Base-by-base conservation (phyloP, 2,329 filamentous ascomycete genomes). In the Ambrosiella cleistominuta region DNA sequence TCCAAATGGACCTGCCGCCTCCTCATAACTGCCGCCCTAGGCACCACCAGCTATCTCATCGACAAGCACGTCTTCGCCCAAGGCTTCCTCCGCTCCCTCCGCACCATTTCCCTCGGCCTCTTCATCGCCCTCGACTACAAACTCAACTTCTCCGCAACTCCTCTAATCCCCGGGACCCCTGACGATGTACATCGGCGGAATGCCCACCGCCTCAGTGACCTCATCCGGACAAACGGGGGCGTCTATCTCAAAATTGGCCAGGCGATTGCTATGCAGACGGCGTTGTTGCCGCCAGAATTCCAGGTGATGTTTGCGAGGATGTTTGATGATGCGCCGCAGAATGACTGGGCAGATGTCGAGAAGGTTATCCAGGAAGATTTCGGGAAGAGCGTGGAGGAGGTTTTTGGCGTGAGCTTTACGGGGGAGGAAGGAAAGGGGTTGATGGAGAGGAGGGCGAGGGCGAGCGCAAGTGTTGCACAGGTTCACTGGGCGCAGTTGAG, bases 251-350 rank as follows among this genome's bases (percentile, higher is more conserved):
- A 98, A 76, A 96, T 98, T 60, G 93, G 93, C 0, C 93, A 98
- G 74, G 93, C 93, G 3, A 91, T 98, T 64, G 93, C 91, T 12
- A 97, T 97, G 93, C 93, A 98, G 75, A 91, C 86, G 64, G 91
- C 91, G 0, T 83, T 97, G 35, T 72, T 98, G 62, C 93, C 93
- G 35, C 87, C 90, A 0, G 89, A 95, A 70, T 97, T 97, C 65
- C 89, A 95, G 73, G 83, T 84, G 66, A 97, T 96, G 89, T 98
- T 98, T 67, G 77, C 85, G 19, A 80, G 85, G 66, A 96, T 98
- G 88, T 98, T 97, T 68, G 93, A 97, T 68, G 91, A 97, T 72
- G 93, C 93, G 62, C 90, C 91, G 42, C 90, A 96, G 74, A 93
- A 95, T 67, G 76, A 78, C 47, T 97, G 90, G 90, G 77, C 75